Evolutionary conservation across 1,139 yeast genomes (phyloP), one percentile per base, ranked within the genome.

Genomic region (Blastobotrys persicus): DNA sequence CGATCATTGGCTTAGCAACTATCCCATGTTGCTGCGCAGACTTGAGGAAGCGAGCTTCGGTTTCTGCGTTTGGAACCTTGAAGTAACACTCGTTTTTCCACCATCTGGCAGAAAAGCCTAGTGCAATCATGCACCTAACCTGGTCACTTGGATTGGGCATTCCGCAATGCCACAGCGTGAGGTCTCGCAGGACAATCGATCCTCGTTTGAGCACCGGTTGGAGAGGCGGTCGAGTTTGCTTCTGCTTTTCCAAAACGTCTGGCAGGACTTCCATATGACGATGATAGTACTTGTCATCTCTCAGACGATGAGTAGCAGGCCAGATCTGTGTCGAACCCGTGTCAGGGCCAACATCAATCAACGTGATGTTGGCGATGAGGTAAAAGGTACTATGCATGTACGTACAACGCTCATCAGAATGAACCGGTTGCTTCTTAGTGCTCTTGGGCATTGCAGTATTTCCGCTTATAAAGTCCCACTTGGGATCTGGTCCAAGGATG

Each of bases 401-500:
- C 5, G 42, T 14, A 42, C 49, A 45, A 11, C 44, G 42, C 17
- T 47, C 51, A 14, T 50, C 53, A 5, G 51, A 39, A 28, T 50
- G 53, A 17, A 50, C 56, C 12, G 56, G 56, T 44, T 53, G 56
- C 23, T 49, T 42, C 39, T 31, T 40, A 2, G 49, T 41, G 16
- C 45, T 35, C 5, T 47, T 45, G 17, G 59, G 53, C 38, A 57
- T 28, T 1, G 60, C 57, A 12, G 60, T 55, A 37, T 56, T 56
- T 12, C 59, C 59, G 42, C 57, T 53, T 35, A 49, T 44, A 34
- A 52, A 57, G 47, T 52, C 57, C 47, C 49, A 54, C 41, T 48
- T 52, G n/a, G 55, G 42, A 2, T 42, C 41, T 1, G 59, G 60
- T 1, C 60, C 60, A 16, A 57, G 48, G 9, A 55, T 42, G 16